phyloP scores from a whole-genome alignment of 2,329 filamentous ascomycete species.

The Aureobasidium sp. region DNA sequence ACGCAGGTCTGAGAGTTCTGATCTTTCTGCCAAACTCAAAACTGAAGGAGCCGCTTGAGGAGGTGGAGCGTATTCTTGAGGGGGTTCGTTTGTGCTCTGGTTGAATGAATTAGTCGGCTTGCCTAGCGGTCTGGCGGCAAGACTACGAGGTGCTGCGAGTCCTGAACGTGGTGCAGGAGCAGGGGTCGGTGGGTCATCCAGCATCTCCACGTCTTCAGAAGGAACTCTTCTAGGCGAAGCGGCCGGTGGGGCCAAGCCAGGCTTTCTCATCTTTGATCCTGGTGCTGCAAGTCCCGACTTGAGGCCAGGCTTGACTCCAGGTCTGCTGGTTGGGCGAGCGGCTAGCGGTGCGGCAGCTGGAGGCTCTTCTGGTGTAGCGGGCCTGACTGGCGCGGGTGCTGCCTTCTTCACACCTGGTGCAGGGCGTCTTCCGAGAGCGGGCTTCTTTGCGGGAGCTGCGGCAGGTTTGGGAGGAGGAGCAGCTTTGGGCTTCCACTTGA shows the following conservation, averaged over 20 bases:
- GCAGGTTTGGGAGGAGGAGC: constrained; percentile 52
- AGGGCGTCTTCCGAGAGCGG: constrained; percentile 42
- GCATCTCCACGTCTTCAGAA: constrained; percentile 47
- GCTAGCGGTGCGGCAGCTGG: constrained; percentile 50
- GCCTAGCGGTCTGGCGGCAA: constrained; percentile 77
- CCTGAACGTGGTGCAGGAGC: constrained; percentile 36
- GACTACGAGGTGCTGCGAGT: constrained; percentile 51
- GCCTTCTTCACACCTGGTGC: constrained; percentile 39
- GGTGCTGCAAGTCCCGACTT: constrained; percentile 35
- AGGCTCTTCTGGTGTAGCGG: constrained; percentile 36
- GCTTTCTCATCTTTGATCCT: constrained; percentile 36
- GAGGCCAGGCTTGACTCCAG: constrained; percentile 35
- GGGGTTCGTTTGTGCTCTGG: constrained; percentile 37
- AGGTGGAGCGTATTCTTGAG: constrained; percentile 30
- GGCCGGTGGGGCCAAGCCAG: constrained; percentile 26
- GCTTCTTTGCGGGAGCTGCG: constrained; percentile 50
- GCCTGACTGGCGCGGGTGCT: constrained; percentile 33
- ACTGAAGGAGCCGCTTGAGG: constrained; percentile 48
- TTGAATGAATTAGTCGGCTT: constrained; percentile 63
- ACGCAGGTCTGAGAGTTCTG: constrained; percentile 86
- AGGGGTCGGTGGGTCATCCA: constrained; percentile 24
- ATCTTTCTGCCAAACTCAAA: constrained; percentile 71
- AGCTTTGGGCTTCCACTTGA: constrained; percentile 87
- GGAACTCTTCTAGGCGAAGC: constrained; percentile 32
- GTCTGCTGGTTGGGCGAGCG: constrained; percentile 52